phyloP scores from a whole-genome alignment of 1,284 basidiomycete genomes.

The Cutaneotrichosporon sp. region DNA sequence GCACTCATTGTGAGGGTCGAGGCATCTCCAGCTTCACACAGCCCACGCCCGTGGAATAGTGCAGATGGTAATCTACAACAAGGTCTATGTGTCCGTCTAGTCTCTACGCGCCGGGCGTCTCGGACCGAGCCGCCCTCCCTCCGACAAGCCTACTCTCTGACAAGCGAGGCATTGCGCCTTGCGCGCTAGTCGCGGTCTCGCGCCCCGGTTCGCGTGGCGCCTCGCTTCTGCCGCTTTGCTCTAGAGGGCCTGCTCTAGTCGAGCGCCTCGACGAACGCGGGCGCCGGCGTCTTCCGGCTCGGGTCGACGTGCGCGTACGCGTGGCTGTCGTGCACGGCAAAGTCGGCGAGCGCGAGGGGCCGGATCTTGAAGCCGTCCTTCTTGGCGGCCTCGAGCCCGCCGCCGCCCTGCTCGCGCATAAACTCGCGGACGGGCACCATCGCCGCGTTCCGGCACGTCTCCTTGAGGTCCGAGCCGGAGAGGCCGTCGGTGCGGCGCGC shows the following conservation, averaged over 20 bases:
- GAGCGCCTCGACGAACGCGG: constrained; percentile 37
- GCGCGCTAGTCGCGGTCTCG: not conserved
- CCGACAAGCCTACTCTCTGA: no score
- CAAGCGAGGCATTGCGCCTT: no score
- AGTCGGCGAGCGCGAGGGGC: constrained; percentile 69
- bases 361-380: constrained; percentile 72
- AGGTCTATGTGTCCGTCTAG: not conserved
- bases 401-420: constrained; percentile 63
- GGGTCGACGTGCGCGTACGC: constrained; percentile 43
- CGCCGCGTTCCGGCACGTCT: constrained; percentile 90
- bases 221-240: no score
- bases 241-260: no score
- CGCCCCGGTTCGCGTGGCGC: no score
- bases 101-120: not conserved
- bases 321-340: constrained; percentile 63
- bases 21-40: no score
- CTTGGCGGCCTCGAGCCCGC: constrained; percentile 51
- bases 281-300: constrained; percentile 31
- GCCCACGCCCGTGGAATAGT: not conserved
- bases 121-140: not conserved
- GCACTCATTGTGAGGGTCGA: no score
- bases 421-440: constrained; percentile 90
- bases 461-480: constrained; percentile 90
- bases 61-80: constrained; percentile 1
- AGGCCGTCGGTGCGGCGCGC: constrained; percentile 74